These are phyloP conservation scores for Teunomyces stri DNA, from an alignment of 805 yeast species.

Conservation along the genomic window DNA sequence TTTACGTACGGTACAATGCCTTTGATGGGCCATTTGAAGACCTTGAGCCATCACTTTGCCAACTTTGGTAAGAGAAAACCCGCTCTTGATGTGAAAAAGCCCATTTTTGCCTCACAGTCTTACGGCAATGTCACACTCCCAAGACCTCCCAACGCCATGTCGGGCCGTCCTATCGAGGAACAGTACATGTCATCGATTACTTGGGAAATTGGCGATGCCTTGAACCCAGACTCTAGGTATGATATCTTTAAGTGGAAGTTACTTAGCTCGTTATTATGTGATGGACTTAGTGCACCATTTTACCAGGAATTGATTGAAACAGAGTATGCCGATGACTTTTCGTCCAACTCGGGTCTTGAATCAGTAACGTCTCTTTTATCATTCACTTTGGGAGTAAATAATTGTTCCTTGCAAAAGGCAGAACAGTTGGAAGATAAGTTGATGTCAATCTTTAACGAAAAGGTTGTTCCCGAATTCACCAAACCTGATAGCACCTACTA, in stretches of 20 bases:
- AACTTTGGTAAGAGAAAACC: conserved; percentile 51
- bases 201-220: conserved; percentile 80
- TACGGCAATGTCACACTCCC: conserved; percentile 25
- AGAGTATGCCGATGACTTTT: conserved; percentile 80
- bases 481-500: conserved; percentile 21
- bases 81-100: conserved; percentile 36
- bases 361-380: conserved; percentile 72
- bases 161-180: conserved; percentile 56
- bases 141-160: conserved; percentile 74
- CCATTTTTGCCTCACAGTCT: conserved; percentile 36
- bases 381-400: conserved; percentile 84
- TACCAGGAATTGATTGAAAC: conserved; percentile 84
- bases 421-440: conserved; percentile 52
- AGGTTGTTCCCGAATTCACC: conserved; percentile 31
- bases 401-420: conserved; percentile 48
- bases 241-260: conserved; percentile 71
- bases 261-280: conserved; percentile 67
- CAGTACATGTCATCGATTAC: conserved; percentile 83
- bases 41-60: conserved; percentile 49
- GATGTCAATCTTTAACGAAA: conserved; percentile 42
- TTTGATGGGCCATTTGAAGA: conserved; percentile 55
- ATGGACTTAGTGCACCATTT: conserved; percentile 90
- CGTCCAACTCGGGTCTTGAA: conserved; percentile 86
- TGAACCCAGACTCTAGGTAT: conserved; percentile 49
- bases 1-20: conserved; percentile 86